Base-by-base conservation (phyloP, 1,284 basidiomycete species). In the Cryptococcus sp. region DNA sequence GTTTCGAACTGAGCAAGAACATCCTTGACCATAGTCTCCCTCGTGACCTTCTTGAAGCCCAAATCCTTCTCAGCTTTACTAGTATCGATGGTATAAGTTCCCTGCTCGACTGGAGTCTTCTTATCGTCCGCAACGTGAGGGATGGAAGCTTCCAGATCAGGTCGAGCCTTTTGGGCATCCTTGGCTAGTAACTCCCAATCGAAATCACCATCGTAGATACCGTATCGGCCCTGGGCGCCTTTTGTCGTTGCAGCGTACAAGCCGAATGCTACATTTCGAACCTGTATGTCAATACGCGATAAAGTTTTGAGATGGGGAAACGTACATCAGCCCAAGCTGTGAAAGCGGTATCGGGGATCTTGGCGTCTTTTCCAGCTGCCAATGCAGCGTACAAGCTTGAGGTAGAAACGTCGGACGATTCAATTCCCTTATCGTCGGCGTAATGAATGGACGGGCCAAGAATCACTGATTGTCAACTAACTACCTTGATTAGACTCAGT, bases 21-120 rank as follows among this genome's bases (percentile, higher is more conserved):
- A 19, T 39, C 36, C 14, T 19, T 39, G 36, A 39, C 18, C 36
- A 39, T 39, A 16, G 36, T 39, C 36, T 39, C 36, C 36, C 36
- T 16, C 36, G 36, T 7, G 36, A 39, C 18, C 36, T 39, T 57
- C 48, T 57, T 59, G 45, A 66, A 45, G 7, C 63, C 66, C 16
- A 68, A 52, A 51, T 64, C 62, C 34, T 53, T 55, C 48, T 59
- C 49, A 36, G 61, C 57, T 47, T 62, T 63, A 49, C 56, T 55
- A 11, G 53, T 50, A 47, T 63, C 60, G n/a, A 64, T 25, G 13
- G 22, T 58, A 36, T 52, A 60, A 5, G 49, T 37, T 1, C 60
- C 60, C 32, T 61, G 50, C 10, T 28, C 24, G 11, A 49, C 43
- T 23, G 52, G 49, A 23, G 53, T 49, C 14, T 23, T 14, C 34